phyloP scores from a whole-genome alignment of 2,329 filamentous ascomycete genomes.

The Colletotrichum eleusines region DNA sequence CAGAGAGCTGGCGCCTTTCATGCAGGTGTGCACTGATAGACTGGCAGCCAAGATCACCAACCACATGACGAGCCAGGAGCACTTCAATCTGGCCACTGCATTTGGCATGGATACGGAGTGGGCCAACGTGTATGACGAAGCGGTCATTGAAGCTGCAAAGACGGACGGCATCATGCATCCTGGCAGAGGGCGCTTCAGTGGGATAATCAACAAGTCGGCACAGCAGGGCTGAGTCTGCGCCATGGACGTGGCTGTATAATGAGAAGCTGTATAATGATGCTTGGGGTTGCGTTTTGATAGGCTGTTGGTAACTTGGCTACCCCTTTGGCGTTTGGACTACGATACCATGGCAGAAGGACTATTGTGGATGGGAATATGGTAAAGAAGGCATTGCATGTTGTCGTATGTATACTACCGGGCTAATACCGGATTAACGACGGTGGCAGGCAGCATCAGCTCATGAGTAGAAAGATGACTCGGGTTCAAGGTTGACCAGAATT shows the following conservation, averaged over 20 bases:
- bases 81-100: constrained; percentile 46
- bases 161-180: constrained; percentile 52
- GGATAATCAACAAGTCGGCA: constrained; percentile 46
- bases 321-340: constrained; percentile 13
- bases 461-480: too few species aligned
- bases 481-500: constrained; percentile 42
- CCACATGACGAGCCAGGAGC: constrained; percentile 48
- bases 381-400: not conserved
- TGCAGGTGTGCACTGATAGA: constrained; percentile 54
- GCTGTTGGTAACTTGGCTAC: not conserved
- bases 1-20: constrained; percentile 43
- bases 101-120: constrained; percentile 55
- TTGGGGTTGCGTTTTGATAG: not conserved
- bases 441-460: too few species aligned
- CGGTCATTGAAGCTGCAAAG: constrained; percentile 49
- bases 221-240: constrained; percentile 12
- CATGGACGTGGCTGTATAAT: not conserved
- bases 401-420: not conserved
- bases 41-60: constrained; percentile 53
- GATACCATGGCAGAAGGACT: constrained; percentile 20
- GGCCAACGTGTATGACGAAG: constrained; percentile 50
- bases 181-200: constrained; percentile 57
- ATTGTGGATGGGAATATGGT: not conserved
- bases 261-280: not conserved
- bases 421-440: too few species aligned